Percentiles rank a stretch among this genome's conserved stretches.
Evolutionary conservation across 2,329 filamentous ascomycete genomes (phyloP).

Genomic region (Calonectria honghensis): DNA sequence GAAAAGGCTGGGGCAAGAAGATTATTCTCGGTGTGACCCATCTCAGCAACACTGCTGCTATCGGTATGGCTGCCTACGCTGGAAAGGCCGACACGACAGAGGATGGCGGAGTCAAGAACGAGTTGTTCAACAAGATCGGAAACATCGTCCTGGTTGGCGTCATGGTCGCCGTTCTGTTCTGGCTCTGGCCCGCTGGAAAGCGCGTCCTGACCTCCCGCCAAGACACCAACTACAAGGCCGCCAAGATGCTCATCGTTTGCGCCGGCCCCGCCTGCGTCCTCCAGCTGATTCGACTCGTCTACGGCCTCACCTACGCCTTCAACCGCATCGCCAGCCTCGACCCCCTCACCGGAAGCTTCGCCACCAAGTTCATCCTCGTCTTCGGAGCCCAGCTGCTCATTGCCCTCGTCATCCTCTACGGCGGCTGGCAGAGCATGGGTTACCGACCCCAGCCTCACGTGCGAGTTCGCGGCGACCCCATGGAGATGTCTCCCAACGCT

Average conservation of each 20-base stretch:
- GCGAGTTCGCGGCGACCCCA: conserved; percentile 10
- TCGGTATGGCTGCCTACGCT: conserved; percentile 41
- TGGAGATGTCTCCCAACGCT: conserved; percentile 18
- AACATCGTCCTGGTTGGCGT: conserved; percentile 24
- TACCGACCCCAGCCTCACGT: conserved; percentile 26
- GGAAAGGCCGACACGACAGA: not conserved
- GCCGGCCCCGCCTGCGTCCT: conserved; percentile 28
- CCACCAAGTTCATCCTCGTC: conserved; percentile 31
- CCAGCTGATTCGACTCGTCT: conserved; percentile 38
- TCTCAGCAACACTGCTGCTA: conserved; percentile 38
- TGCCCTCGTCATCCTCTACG: conserved; percentile 12
- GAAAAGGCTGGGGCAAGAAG: conserved; percentile 34
- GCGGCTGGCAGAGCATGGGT: conserved; percentile 36
- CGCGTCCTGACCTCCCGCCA: conserved; percentile 13
- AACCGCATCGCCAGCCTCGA: conserved; percentile 25
- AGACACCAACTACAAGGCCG: conserved; percentile 36
- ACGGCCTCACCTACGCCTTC: conserved; percentile 36
- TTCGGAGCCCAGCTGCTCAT: conserved; percentile 35
- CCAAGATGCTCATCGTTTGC: conserved; percentile 28
- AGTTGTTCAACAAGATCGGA: conserved; percentile 32
- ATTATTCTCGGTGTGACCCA: conserved; percentile 36
- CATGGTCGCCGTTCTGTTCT: conserved; percentile 31
- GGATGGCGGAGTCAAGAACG: conserved; percentile 9
- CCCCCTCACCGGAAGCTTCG: conserved; percentile 27
- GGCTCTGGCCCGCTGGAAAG: conserved; percentile 31